Conservation (phyloP, 306 rosid species). For the Begonia loranthoides region DNA sequence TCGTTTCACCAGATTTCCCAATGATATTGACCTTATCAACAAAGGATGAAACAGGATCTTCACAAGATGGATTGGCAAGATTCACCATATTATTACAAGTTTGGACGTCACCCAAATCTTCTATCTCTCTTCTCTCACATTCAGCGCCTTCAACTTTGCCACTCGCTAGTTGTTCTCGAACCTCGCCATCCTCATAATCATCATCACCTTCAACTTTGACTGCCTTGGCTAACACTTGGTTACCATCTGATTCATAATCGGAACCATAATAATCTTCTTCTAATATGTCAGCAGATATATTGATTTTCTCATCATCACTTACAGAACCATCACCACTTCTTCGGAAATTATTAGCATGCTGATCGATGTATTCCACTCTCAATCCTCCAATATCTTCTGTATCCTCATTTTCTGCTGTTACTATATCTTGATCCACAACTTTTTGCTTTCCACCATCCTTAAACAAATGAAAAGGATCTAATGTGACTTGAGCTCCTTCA, state of each 20-base stretch:
- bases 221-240: conserved; percentile 42
- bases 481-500: not conserved
- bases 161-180: conserved; percentile 38
- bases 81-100: conserved; percentile 18
- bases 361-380: conserved; percentile 29
- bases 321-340: conserved; percentile 37
- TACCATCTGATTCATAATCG: conserved; percentile 76
- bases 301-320: conserved; percentile 73
- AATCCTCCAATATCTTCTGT: conserved; percentile 14
- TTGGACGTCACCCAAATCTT: conserved; percentile 16
- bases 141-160: conserved; percentile 24
- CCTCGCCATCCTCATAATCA: conserved; percentile 86
- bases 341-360: conserved; percentile 17
- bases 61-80: conserved; percentile 17
- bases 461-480: conserved; percentile 14
- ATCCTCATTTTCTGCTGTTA: conserved; percentile 16
- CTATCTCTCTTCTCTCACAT: conserved; percentile 45
- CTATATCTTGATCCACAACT: conserved; percentile 14
- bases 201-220: conserved; percentile 29
- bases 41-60: conserved; percentile 19
- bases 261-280: conserved; percentile 54
- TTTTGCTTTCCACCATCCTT: conserved; percentile 14
- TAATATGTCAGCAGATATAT: conserved; percentile 43
- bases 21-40: conserved; percentile 15
- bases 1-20: conserved; percentile 21